Conservation (phyloP, 192 early-diverging fungal species). For the Coemansia sp. region DNA sequence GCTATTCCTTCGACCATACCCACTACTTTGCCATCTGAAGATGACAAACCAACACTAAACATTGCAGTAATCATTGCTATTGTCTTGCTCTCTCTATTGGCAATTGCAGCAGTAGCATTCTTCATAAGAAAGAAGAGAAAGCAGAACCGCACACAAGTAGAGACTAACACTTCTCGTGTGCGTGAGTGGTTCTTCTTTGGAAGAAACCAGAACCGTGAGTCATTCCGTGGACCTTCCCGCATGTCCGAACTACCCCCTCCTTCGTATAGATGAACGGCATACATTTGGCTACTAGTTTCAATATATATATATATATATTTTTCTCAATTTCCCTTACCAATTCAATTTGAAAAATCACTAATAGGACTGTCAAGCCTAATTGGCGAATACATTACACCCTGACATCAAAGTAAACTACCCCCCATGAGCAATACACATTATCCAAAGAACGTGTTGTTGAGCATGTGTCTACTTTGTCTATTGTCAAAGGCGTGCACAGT, state of each 20-base stretch:
- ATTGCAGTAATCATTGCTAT: background rate
- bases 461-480: background rate
- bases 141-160: background rate
- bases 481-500: background rate
- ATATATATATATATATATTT: background rate
- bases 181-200: constrained; percentile 1
- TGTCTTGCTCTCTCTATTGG: background rate
- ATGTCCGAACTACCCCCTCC: background rate
- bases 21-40: background rate
- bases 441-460: background rate
- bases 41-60: background rate
- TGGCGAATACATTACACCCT: background rate
- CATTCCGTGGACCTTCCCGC: background rate
- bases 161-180: background rate
- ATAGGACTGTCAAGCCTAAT: background rate
- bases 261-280: background rate
- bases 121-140: background rate
- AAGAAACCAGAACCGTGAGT: background rate
- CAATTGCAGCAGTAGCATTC: background rate
- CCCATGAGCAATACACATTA: background rate
- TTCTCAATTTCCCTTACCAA: background rate
- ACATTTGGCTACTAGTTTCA: background rate
- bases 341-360: background rate
- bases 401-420: background rate
- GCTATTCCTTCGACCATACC: background rate